Conservation (phyloP, 192 early-diverging fungal species). For the Funneliformis mosseae region DNA sequence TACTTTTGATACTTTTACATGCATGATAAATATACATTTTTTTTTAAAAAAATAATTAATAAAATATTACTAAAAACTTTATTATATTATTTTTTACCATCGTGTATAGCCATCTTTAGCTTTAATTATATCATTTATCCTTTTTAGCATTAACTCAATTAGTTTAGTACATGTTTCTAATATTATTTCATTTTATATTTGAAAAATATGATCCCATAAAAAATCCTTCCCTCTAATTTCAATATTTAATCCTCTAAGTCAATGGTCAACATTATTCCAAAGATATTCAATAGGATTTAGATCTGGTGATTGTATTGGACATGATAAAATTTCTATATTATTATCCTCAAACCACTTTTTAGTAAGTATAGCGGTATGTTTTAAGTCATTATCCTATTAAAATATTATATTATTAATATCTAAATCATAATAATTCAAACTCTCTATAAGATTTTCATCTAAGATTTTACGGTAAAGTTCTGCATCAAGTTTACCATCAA, state of each 20-base stretch:
- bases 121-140: no score
- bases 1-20: no score
- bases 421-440: conserved; percentile 31
- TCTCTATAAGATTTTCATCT: conserved; percentile 28
- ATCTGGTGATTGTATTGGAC: not conserved
- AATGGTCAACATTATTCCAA: not conserved
- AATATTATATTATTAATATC: conserved; percentile 33
- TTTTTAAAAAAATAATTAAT: no score
- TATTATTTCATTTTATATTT: no score
- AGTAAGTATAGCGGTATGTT: not conserved
- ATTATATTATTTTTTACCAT: no score
- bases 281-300: not conserved
- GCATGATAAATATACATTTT: no score
- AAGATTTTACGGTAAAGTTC: conserved; percentile 33
- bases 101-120: no score
- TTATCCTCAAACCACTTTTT: not conserved
- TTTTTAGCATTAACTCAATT: no score
- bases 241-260: not conserved
- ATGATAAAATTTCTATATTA: not conserved
- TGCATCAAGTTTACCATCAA: conserved; percentile 32
- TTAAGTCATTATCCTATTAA: conserved; percentile 36
- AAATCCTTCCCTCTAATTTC: not conserved
- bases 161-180: no score
- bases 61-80: no score
- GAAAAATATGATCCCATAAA: no score